phyloP scores from a whole-genome alignment of 495 filamentous ascomycete species.

The Pseudevernia furfuracea region DNA sequence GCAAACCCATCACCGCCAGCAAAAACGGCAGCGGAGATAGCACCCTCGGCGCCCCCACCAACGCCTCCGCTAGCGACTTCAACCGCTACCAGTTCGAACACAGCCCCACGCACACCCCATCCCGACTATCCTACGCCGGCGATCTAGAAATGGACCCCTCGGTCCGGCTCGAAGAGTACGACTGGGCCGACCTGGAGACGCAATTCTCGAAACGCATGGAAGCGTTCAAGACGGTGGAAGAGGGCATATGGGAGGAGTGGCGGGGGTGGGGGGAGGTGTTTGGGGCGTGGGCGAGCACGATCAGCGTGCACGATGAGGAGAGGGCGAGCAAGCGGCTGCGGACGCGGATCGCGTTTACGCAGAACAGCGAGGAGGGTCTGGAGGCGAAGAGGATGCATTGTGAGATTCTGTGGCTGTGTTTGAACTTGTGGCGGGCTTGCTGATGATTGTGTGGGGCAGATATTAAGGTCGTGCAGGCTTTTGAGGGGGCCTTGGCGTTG shows the following conservation, averaged over 20 bases:
- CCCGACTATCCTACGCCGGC: conserved; percentile 6
- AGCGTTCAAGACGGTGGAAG: conserved; percentile 19
- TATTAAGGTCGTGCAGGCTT: conserved; percentile 25
- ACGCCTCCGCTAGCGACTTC: conserved; percentile 1
- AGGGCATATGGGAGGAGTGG: conserved; percentile 24
- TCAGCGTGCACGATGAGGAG: conserved; percentile 24
- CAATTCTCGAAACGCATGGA: conserved; percentile 23
- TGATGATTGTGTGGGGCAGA: conserved; percentile 8
- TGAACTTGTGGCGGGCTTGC: neutral
- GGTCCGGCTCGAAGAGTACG: conserved; percentile 21
- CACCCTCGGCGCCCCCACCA: neutral
- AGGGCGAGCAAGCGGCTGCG: conserved; percentile 17
- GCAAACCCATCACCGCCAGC: conserved; percentile 15
- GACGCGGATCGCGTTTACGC: conserved; percentile 21
- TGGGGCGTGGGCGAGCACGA: conserved; percentile 22
- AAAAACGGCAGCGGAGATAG: conserved; percentile 2
- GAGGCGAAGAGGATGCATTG: conserved; percentile 24
- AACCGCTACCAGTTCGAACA: conserved; percentile 18
- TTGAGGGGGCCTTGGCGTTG: conserved; percentile 19
- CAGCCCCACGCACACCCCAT: conserved; percentile 7
- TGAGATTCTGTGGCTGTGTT: conserved; percentile 7
- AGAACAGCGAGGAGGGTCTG: conserved; percentile 18
- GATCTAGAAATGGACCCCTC: conserved; percentile 21
- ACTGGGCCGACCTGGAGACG: conserved; percentile 19
- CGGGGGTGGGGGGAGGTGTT: conserved; percentile 22